Evolutionary conservation across 352 stramenopile genomes (phyloP).

Genomic region (Pythium vanterpoolii): DNA sequence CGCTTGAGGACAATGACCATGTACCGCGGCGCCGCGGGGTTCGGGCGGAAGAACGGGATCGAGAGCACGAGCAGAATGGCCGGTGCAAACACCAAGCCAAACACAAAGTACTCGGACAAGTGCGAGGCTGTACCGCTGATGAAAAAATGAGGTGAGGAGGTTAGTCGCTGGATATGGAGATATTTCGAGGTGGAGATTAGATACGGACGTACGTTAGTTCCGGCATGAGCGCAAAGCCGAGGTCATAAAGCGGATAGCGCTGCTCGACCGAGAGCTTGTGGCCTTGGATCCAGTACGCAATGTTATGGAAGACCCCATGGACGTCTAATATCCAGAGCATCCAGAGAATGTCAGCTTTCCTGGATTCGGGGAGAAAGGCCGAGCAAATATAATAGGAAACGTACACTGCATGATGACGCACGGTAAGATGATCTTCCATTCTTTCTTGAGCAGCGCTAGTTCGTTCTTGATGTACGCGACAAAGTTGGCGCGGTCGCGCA

Average conservation of each 20-base stretch:
- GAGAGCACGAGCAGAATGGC: constrained; percentile 65
- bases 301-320: constrained; percentile 83
- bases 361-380: too few species aligned
- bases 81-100: constrained; percentile 65
- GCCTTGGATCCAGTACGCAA: constrained; percentile 82
- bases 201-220: constrained; percentile 45
- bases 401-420: constrained; percentile 83
- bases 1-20: constrained; percentile 81
- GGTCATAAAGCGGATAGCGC: constrained; percentile 69
- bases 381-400: constrained; percentile 11
- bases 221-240: constrained; percentile 71
- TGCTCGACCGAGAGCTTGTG: constrained; percentile 61
- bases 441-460: constrained; percentile 46
- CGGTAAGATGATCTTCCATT: constrained; percentile 74
- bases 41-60: constrained; percentile 60
- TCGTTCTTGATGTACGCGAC: constrained; percentile 65
- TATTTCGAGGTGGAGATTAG: background rate
- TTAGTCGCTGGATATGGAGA: background rate
- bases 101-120: constrained; percentile 77
- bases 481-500: constrained; percentile 56
- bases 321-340: constrained; percentile 38
- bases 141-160: background rate
- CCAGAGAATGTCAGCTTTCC: background rate
- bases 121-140: constrained; percentile 33
- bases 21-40: constrained; percentile 65